Percentiles rank a stretch among this genome's conserved stretches.
These are phyloP conservation scores for Gliomastix tumulicola DNA, from an alignment of 2,329 filamentous ascomycete genomes.

Conservation along the genomic window DNA sequence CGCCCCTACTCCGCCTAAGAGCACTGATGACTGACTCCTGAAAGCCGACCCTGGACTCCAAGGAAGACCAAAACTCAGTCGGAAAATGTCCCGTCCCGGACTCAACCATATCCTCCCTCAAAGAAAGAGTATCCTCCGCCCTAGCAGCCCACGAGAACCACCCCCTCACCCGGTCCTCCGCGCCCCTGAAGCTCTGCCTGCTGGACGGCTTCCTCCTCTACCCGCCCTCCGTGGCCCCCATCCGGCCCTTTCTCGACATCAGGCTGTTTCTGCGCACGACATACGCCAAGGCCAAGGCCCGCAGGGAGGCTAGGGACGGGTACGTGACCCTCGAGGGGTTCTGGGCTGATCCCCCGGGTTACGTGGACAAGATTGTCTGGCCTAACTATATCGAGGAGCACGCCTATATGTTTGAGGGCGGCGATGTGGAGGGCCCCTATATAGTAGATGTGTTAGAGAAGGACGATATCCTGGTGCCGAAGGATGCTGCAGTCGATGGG, in stretches of 20 bases:
- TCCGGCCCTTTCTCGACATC: slow-evolving; percentile 61
- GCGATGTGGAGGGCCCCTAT: slow-evolving; percentile 55
- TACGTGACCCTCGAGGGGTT: slow-evolving; percentile 85
- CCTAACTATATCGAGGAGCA: slow-evolving; percentile 85
- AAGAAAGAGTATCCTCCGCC: slow-evolving; percentile 39
- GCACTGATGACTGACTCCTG: no score
- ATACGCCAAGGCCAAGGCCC: slow-evolving; percentile 53
- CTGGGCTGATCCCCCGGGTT: slow-evolving; percentile 90
- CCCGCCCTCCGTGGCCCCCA: slow-evolving; percentile 44
- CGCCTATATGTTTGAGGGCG: slow-evolving; percentile 67
- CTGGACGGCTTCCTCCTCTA: slow-evolving; percentile 89
- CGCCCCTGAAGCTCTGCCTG: slow-evolving; percentile 52
- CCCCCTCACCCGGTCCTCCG: slow-evolving; percentile 16
- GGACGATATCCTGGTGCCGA: slow-evolving; percentile 41
- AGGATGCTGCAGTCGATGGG: slow-evolving; percentile 36
- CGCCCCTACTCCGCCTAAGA: background rate
- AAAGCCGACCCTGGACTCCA: slow-evolving; percentile 22
- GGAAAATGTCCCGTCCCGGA: slow-evolving; percentile 46
- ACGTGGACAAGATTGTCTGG: slow-evolving; percentile 94
- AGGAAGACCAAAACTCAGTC: slow-evolving; percentile 56
- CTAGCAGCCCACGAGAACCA: slow-evolving; percentile 34
- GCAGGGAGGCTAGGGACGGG: slow-evolving; percentile 62
- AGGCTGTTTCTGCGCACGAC: slow-evolving; percentile 72
- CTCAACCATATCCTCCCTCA: slow-evolving; percentile 35
- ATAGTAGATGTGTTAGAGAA: slow-evolving; percentile 34